Evolutionary conservation across 306 rosid genomes (phyloP), one percentile per base, ranked within the genome.

Genomic region (Cyamopsis tetragonoloba): DNA sequence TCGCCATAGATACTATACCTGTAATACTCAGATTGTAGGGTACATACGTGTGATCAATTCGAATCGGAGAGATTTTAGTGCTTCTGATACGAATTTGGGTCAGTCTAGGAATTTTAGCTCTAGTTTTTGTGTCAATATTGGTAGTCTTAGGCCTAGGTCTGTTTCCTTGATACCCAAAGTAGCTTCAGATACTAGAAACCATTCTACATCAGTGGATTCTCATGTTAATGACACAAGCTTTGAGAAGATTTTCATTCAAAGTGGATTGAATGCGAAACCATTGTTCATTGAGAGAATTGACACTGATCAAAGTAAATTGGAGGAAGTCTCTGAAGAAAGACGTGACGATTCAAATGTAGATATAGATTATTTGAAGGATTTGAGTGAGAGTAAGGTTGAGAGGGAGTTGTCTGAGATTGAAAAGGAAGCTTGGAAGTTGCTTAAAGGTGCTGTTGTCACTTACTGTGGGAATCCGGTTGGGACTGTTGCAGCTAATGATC

Each of bases 391-490:
- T 51, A 83, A 74, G 82, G 70, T 46, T 68, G 86, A 78, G 82
- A 76, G 77, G 68, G 78, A 88, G 81, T 51, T 39, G 51, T 80
- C 96, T 5, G 73, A 74, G 64, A 79, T 67, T 59, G 95, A 88
- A 82, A 73, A 78, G 76, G 96, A 91, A 37, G 95, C 96, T 18
- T 92, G 98, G 98, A 68, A 59, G 61, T 75, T 92, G 80, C 95
- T 92, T 56, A 84, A 66, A 53, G 79, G 67, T 66, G 79, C 95
- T 1, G 79, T 92, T 48, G 92, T 89, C 37, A 84, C 73, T 32
- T 92, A 89, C 63, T 87, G 95, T 72, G 95, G 95, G 58, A 79
- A 65, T 81, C 95, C 96, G 0, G 87, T 87, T 66, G 98, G 98
- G 55, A 92, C 98, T 44, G 81, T 92, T 69, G 98, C 98, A n/a